Conservation (phyloP, 2,329 filamentous ascomycete genomes). For the Teratosphaeria gauchensis region DNA sequence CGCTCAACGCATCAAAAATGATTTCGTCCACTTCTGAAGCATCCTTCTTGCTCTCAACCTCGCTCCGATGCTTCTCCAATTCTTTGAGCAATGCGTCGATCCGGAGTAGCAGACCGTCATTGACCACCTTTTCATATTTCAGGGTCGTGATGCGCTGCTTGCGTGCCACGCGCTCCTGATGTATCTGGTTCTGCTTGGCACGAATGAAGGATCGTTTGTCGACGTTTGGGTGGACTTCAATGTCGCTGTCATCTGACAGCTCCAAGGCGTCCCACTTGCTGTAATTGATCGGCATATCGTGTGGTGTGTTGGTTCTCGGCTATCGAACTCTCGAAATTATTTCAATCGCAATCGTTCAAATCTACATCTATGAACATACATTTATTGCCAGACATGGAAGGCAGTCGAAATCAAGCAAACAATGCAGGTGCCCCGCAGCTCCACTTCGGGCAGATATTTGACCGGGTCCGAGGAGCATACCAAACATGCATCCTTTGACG, state of each 20-base stretch:
- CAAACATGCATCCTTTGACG: too few species aligned
- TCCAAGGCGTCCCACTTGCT: conserved; percentile 83
- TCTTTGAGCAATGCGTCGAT: conserved; percentile 70
- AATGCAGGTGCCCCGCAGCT: background rate
- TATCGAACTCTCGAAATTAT: background rate
- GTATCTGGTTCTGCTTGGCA: conserved; percentile 95
- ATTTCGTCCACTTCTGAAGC: conserved; percentile 62
- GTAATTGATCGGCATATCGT: conserved; percentile 53
- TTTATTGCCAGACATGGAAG: background rate
- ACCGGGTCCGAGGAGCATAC: background rate
- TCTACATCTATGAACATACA: background rate
- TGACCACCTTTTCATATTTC: conserved; percentile 87
- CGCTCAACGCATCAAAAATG: conserved; percentile 82
- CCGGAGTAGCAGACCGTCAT: conserved; percentile 77
- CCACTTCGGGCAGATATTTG: background rate
- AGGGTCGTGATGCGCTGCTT: conserved; percentile 82
- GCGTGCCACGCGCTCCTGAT: conserved; percentile 77
- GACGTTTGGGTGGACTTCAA: conserved; percentile 97
- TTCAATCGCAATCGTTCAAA: too few species aligned
- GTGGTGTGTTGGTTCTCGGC: background rate
- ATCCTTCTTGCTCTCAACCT: conserved; percentile 47
- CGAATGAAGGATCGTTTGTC: conserved; percentile 98
- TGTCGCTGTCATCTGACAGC: conserved; percentile 94
- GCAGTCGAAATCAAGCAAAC: background rate
- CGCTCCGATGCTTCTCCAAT: conserved; percentile 61